Conservation (phyloP, 164 flowering plant species). For the Chimonanthus praecox region DNA sequence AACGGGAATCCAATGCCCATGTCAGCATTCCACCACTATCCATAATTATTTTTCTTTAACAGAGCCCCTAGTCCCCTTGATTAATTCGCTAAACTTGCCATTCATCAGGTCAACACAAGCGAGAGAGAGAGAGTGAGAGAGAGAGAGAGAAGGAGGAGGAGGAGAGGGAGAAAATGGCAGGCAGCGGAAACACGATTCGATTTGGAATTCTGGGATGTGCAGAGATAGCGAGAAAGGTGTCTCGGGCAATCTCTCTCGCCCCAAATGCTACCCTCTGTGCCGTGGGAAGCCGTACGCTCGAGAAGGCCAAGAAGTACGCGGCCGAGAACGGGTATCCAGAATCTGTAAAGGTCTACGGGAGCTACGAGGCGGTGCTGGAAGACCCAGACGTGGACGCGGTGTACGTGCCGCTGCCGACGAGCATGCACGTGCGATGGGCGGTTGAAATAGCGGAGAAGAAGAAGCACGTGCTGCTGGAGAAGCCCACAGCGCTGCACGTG, state of each 20-base stretch:
- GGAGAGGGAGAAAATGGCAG: background rate
- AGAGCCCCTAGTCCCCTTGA: too few species aligned
- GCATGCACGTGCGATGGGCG: slow-evolving; percentile 56
- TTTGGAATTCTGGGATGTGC: slow-evolving; percentile 64
- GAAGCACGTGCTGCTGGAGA: slow-evolving; percentile 69
- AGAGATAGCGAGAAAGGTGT: slow-evolving; percentile 49
- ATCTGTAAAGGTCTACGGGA: slow-evolving; percentile 44
- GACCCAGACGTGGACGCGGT: slow-evolving; percentile 64
- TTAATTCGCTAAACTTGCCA: too few species aligned
- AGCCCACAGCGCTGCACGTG: slow-evolving; percentile 56
- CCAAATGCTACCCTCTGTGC: slow-evolving; percentile 46
- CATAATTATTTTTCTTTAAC: too few species aligned
- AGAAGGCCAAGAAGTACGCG: slow-evolving; percentile 49
- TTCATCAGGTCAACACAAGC: background rate
- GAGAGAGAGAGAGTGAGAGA: background rate
- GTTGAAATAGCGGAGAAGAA: slow-evolving; percentile 45
- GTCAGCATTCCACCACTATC: too few species aligned
- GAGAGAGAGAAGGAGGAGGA: background rate
- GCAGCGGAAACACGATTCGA: slow-evolving; percentile 30
- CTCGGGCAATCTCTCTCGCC: slow-evolving; percentile 47
- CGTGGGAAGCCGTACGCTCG: slow-evolving; percentile 57
- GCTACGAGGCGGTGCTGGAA: slow-evolving; percentile 55
- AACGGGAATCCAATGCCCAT: too few species aligned
- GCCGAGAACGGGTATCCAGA: slow-evolving; percentile 41
- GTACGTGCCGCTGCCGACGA: slow-evolving; percentile 63